Conservation (phyloP, 306 rosid species). For the Arachis hypogaea region DNA sequence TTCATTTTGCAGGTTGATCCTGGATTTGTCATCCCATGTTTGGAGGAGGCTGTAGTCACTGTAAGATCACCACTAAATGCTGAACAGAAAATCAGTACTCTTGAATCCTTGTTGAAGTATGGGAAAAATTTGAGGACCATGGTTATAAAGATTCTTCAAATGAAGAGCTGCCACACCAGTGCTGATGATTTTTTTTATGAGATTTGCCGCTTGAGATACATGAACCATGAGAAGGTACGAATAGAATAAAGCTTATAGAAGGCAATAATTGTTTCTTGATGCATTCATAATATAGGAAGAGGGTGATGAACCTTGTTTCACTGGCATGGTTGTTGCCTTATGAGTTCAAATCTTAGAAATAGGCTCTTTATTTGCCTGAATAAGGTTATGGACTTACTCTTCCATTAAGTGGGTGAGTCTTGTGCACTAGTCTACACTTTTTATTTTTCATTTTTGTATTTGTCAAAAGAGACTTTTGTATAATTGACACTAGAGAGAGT, state of each 20-base stretch:
- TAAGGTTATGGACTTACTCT: too few species aligned
- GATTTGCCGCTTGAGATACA: constrained; percentile 72
- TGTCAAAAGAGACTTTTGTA: neutral
- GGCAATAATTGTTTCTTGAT: neutral
- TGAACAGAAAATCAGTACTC: constrained; percentile 90
- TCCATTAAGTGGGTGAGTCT: neutral
- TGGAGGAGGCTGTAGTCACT: constrained; percentile 79
- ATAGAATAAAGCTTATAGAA: constrained; percentile 53
- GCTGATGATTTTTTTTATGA: constrained; percentile 95
- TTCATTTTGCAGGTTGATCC: constrained; percentile 67
- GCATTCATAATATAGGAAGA: neutral
- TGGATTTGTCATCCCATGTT: constrained; percentile 70
- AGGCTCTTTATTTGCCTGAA: neutral
- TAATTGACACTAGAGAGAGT: too few species aligned
- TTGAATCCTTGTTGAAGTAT: constrained; percentile 79
- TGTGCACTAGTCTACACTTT: too few species aligned
- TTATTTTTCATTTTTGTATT: neutral
- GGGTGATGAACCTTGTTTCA: neutral
- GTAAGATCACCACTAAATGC: constrained; percentile 94
- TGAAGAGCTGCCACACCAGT: constrained; percentile 89
- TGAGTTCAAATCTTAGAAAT: too few species aligned
- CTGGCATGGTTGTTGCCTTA: too few species aligned
- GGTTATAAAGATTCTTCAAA: constrained; percentile 86
- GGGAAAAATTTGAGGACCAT: constrained; percentile 69
- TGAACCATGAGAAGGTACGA: constrained; percentile 67